phyloP scores from a whole-genome alignment of 202 grass and related monocot genomes.

The Musa balbisiana region DNA sequence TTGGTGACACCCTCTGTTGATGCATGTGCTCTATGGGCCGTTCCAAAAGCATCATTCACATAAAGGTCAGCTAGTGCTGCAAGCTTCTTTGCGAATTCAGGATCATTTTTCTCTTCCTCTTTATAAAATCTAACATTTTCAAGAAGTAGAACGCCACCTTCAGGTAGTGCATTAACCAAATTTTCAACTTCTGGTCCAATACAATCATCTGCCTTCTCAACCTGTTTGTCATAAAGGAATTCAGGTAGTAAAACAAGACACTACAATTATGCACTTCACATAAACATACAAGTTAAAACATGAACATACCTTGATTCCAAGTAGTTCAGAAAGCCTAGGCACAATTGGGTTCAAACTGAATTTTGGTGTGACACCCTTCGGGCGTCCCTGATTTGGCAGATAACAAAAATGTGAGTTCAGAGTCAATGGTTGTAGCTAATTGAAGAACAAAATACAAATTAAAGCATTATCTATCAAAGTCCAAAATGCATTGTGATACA shows the following conservation, averaged over 20 bases:
- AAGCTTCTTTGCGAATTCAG: conserved; percentile 58
- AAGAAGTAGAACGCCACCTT: conserved; percentile 18
- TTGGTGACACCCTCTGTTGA: conserved; percentile 30
- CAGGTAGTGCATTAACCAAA: conserved; percentile 15
- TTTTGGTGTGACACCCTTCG: conserved; percentile 55
- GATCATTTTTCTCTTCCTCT: conserved; percentile 65
- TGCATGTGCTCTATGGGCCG: conserved; percentile 31
- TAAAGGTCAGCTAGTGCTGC: conserved; percentile 33
- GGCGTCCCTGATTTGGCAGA: conserved; percentile 14
- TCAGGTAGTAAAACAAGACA: neutral
- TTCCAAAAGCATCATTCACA: conserved; percentile 60
- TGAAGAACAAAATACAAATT: neutral
- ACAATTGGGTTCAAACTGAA: conserved; percentile 61
- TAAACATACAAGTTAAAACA: neutral
- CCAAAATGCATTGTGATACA: neutral
- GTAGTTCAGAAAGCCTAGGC: conserved; percentile 49
- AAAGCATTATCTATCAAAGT: neutral
- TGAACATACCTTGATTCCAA: conserved; percentile 36
- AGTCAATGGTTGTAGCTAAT: neutral
- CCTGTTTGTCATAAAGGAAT: neutral
- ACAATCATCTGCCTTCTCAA: conserved; percentile 19
- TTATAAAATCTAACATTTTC: conserved; percentile 30
- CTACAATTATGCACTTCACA: neutral
- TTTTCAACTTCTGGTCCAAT: conserved; percentile 25
- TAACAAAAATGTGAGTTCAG: neutral